Percentiles rank a stretch among this genome's conserved stretches.
Conservation (phyloP, 2,329 filamentous ascomycete genomes). For the Shiraia bambusicola region DNA sequence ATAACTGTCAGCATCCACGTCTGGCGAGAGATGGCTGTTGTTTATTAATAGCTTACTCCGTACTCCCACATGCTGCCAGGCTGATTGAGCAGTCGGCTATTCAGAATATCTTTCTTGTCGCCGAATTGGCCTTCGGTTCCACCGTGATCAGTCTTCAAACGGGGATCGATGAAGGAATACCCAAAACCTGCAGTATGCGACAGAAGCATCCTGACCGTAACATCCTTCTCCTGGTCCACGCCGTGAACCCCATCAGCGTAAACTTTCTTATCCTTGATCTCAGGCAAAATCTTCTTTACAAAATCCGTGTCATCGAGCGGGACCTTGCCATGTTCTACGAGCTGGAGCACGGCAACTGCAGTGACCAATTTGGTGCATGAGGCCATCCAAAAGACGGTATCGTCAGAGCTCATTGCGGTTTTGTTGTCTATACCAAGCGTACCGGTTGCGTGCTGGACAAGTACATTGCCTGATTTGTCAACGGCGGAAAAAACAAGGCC, state of each 20-base stretch:
- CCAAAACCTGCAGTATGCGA: constrained; percentile 54
- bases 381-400: constrained; percentile 60
- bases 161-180: constrained; percentile 52
- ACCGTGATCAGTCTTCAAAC: constrained; percentile 21
- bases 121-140: constrained; percentile 36
- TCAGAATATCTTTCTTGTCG: constrained; percentile 53
- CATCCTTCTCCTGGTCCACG: constrained; percentile 44
- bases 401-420: constrained; percentile 60
- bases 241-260: constrained; percentile 39
- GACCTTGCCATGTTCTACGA: constrained; percentile 42
- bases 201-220: constrained; percentile 55
- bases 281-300: constrained; percentile 35
- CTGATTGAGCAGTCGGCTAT: constrained; percentile 60
- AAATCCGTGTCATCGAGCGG: constrained; percentile 38
- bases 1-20: not conserved
- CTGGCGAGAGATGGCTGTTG: constrained; percentile 2
- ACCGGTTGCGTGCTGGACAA: constrained; percentile 47
- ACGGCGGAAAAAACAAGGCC: constrained; percentile 51
- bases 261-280: constrained; percentile 47
- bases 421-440: constrained; percentile 42
- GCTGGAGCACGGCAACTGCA: constrained; percentile 36
- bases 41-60: constrained; percentile 29
- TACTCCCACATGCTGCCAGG: constrained; percentile 65
- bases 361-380: constrained; percentile 51
- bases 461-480: constrained; percentile 47